These are phyloP conservation scores for Aspergillus affinis DNA, from an alignment of 495 filamentous ascomycete species.

Conservation along the genomic window DNA sequence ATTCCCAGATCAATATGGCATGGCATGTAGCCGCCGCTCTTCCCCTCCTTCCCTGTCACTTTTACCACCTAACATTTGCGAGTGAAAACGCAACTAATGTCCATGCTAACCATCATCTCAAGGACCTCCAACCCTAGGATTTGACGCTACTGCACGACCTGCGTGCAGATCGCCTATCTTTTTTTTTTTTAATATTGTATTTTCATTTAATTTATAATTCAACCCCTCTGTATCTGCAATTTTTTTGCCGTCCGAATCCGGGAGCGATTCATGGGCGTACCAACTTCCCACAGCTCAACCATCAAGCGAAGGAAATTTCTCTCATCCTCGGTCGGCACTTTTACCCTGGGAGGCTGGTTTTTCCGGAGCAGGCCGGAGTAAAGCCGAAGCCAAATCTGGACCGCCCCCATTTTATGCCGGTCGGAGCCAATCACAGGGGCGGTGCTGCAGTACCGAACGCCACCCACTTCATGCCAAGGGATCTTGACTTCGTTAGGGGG, in stretches of 20 bases:
- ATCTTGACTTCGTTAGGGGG: constrained; percentile 8
- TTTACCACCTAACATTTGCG: background rate
- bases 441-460: constrained; percentile 10
- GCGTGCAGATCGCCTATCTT: constrained; percentile 23
- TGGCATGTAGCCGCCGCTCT: background rate
- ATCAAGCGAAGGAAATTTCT: constrained; percentile 1
- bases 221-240: background rate
- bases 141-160: constrained; percentile 14
- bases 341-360: constrained; percentile 19
- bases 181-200: constrained; percentile 1
- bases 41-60: background rate
- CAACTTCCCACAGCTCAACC: too few species aligned
- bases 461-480: constrained; percentile 21
- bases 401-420: background rate
- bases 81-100: background rate
- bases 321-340: constrained; percentile 22
- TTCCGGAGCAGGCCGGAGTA: constrained; percentile 25
- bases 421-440: constrained; percentile 12
- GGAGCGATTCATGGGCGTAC: constrained; percentile 3
- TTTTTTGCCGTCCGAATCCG: constrained; percentile 19
- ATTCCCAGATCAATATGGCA: too few species aligned
- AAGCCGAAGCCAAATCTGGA: constrained; percentile 30
- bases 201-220: background rate
- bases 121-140: background rate
- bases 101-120: background rate